Base-by-base conservation (phyloP, 2,329 filamentous ascomycete species). In the Fusarium ramigenum region DNA sequence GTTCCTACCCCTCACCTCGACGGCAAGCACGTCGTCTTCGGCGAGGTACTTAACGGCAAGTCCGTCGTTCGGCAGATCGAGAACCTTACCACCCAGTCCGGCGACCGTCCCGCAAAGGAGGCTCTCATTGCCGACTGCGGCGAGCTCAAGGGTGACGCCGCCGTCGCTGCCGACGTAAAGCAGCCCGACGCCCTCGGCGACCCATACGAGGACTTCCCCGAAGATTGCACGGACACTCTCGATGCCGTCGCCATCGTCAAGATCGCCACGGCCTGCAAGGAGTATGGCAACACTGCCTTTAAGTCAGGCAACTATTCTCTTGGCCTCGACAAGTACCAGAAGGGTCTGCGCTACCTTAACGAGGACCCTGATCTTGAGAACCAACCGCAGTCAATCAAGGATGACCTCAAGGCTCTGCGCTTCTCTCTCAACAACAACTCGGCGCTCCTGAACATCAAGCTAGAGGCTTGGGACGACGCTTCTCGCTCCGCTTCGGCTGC, bases 21-120 rank as follows among this genome's bases (percentile, higher is more conserved):
- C 82, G 91, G 91, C 81, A 99, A 99, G 88, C 96, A 99, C 84
- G 96, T 98, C 52, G 95, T 99, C 30, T 99, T 98, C 78, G 96
- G 96, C 72, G 93, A 98, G 81, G 96, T 98, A 63, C 89, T 98
- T 79, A 93, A 92, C 69, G 96, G 96, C 79, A 98, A 98, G 88
- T 95, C 93, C 70, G 86, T 98, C 42, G 90, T 98, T 39, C 93
- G 96, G 73, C 91, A 95, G 82, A 91, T 98, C 78, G 96, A 99
- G 85, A 96, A 96, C 83, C 86, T 94, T 70, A 87, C 87, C 60
- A 96, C 93, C 4, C 87, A 92, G 75, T 84, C 88, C 34, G 89
- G 88, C 78, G 96, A 98, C 86, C 96, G 95, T 84, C 95, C 95
- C 34, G 81, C 80, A 57, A 87, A 90, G 73, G 93, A 95, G 62